These are phyloP conservation scores for Ustilago curta DNA, from an alignment of 1,284 basidiomycete species.

Conservation along the genomic window DNA sequence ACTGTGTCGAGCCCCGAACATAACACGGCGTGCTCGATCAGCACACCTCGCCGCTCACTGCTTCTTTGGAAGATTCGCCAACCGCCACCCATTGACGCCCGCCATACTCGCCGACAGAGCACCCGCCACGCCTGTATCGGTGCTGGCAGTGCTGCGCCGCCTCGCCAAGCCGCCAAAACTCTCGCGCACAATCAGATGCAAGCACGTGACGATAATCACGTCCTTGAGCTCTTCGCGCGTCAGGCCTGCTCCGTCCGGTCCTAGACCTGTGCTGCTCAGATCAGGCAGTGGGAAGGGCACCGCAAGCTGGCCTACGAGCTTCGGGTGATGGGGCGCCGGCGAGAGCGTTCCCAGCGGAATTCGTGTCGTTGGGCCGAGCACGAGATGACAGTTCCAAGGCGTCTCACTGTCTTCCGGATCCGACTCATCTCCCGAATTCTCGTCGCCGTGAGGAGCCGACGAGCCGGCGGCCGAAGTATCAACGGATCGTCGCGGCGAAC, in stretches of 20 bases:
- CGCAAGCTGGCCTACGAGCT: conserved; percentile 89
- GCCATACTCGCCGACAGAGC: conserved; percentile 8
- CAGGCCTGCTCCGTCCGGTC: conserved; percentile 59
- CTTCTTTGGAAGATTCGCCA: conserved; percentile 49
- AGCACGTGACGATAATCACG: conserved; percentile 83
- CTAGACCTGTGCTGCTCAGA: conserved; percentile 56
- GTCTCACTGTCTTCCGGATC: conserved; percentile 96
- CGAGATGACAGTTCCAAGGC: conserved; percentile 83
- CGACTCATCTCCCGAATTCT: conserved; percentile 66
- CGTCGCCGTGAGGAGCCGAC: conserved; percentile 28
- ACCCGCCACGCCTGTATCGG: conserved; percentile 5
- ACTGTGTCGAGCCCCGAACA: too few species aligned
- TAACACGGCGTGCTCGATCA: too few species aligned
- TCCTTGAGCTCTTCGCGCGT: conserved; percentile 95
- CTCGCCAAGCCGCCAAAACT: conserved; percentile 86
- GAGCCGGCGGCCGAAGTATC: conserved; percentile 47
- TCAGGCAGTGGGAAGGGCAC: conserved; percentile 81
- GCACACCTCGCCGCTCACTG: not conserved
- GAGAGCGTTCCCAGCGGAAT: conserved; percentile 72
- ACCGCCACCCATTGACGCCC: conserved; percentile 40
- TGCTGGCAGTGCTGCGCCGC: conserved; percentile 73
- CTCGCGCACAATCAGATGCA: conserved; percentile 93
- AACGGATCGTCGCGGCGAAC: conserved; percentile 33
- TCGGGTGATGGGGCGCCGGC: conserved; percentile 97
- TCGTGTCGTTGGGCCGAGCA: conserved; percentile 67